A percentile compares a stretch with the other conserved stretches of the same genome.
These are phyloP conservation scores for Fusarium longipes DNA, from an alignment of 2,329 filamentous ascomycete genomes.

Conservation along the genomic window DNA sequence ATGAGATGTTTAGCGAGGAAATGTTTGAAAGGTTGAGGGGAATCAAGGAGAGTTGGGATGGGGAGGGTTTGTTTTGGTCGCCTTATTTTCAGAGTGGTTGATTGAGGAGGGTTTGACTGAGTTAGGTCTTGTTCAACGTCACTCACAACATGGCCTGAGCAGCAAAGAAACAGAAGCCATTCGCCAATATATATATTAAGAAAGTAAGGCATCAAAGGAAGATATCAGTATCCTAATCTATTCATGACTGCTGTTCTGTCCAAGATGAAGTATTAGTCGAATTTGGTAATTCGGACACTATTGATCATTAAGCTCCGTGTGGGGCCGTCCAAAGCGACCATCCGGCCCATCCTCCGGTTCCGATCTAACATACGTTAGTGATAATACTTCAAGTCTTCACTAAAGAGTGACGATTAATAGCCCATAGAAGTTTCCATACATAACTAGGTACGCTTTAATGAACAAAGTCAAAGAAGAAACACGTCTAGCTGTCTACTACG, in stretches of 20 bases:
- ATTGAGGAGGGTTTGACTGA: rapidly evolving
- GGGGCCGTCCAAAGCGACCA: conserved; percentile 14
- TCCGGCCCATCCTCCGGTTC: neutral
- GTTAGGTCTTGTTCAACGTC: neutral
- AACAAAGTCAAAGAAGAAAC: neutral
- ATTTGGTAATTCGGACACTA: no score
- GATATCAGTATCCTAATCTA: no score
- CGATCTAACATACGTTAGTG: no score
- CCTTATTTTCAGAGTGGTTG: conserved; percentile 13
- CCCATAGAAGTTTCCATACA: neutral
- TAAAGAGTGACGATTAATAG: neutral
- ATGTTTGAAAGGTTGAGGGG: conserved; percentile 30
- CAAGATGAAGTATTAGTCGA: no score
- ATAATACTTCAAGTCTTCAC: conserved; percentile 7
- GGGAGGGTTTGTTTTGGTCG: conserved; percentile 44
- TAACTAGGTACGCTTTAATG: neutral
- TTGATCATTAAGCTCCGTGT: neutral
- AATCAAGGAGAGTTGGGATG: conserved; percentile 44
- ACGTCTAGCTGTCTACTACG: neutral
- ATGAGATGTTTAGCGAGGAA: conserved; percentile 35
- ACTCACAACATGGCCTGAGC: neutral
- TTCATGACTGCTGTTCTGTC: no score
- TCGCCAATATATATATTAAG: no score
- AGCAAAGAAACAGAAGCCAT: neutral
- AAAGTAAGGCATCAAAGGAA: no score